These are phyloP conservation scores for Diaporthe longicolla DNA, from an alignment of 2,329 filamentous ascomycete genomes.

Conservation along the genomic window DNA sequence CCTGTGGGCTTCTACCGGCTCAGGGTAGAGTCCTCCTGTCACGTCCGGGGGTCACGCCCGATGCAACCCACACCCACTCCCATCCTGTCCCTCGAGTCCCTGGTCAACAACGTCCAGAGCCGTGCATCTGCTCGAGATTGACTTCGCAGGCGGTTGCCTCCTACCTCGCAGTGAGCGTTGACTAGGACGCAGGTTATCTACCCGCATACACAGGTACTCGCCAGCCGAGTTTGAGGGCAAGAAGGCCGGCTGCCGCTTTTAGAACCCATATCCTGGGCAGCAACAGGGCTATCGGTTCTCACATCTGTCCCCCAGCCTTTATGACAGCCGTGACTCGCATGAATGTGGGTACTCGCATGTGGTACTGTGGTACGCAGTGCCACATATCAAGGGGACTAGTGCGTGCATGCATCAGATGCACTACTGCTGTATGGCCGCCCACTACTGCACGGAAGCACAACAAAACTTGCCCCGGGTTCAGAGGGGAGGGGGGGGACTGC, in stretches of 20 bases:
- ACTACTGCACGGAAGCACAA: slow-evolving; percentile 28
- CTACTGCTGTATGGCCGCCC: slow-evolving; percentile 27
- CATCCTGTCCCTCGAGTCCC: slow-evolving; percentile 1
- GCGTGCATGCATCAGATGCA: slow-evolving; percentile 23
- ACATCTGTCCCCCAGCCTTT: slow-evolving; percentile 22
- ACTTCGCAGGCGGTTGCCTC: background rate
- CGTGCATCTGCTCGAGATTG: slow-evolving; percentile 2
- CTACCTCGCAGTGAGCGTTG: background rate
- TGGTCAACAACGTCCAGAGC: slow-evolving; percentile 8
- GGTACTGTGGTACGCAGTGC: background rate
- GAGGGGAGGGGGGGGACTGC: slow-evolving; percentile 8
- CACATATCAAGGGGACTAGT: slow-evolving; percentile 10
- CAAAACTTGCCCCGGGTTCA: slow-evolving; percentile 24
- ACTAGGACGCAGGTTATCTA: background rate
- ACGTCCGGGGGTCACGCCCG: slow-evolving; percentile 30
- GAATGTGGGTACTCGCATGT: slow-evolving; percentile 30
- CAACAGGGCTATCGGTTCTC: slow-evolving; percentile 27
- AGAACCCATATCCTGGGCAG: background rate
- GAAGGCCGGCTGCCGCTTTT: background rate
- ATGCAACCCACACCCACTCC: slow-evolving; percentile 14
- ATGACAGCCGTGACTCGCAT: slow-evolving; percentile 33
- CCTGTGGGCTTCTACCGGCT: slow-evolving; percentile 32
- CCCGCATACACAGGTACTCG: too few species aligned
- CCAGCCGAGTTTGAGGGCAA: too few species aligned
- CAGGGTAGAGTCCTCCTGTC: slow-evolving; percentile 30